A percentile compares a stretch with the other conserved stretches of the same genome.
Evolutionary conservation across 805 yeast genomes (phyloP).

Genomic region (Cyberlindnera maritima): DNA sequence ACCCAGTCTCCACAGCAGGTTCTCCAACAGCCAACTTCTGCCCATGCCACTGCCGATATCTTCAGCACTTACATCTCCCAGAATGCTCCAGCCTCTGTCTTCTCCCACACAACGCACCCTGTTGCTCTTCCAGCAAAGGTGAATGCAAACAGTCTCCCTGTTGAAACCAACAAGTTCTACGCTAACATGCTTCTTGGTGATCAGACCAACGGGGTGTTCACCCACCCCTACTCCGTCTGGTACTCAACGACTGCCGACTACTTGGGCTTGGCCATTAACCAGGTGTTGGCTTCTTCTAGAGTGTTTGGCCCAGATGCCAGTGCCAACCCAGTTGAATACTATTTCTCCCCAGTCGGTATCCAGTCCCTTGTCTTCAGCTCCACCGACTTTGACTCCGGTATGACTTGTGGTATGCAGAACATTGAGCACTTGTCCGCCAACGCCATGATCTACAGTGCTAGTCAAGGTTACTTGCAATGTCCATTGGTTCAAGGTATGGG

Average conservation of each 20-base stretch:
- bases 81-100: constrained; percentile 43
- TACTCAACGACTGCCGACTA: constrained; percentile 44
- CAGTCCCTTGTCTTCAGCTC: constrained; percentile 56
- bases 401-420: constrained; percentile 30
- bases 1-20: constrained; percentile 4
- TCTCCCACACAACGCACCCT: constrained; percentile 31
- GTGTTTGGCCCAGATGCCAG: constrained; percentile 69
- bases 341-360: constrained; percentile 66
- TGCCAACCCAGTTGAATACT: constrained; percentile 52
- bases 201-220: constrained; percentile 72
- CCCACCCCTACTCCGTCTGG: constrained; percentile 82
- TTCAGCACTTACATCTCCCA: constrained; percentile 42
- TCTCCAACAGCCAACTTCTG: constrained; percentile 5
- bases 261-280: constrained; percentile 66
- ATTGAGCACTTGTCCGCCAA: constrained; percentile 35
- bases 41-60: constrained; percentile 27
- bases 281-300: constrained; percentile 53
- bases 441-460: constrained; percentile 25
- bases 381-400: constrained; percentile 34
- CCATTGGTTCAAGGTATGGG: constrained; percentile 85
- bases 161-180: constrained; percentile 77
- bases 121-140: constrained; percentile 28
- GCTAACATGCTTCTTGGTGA: constrained; percentile 66
- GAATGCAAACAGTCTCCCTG: constrained; percentile 35
- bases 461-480: constrained; percentile 40